Evolutionary conservation across 345 rosid species (phyloP).

Genomic region (Cochlearia excelsa): DNA sequence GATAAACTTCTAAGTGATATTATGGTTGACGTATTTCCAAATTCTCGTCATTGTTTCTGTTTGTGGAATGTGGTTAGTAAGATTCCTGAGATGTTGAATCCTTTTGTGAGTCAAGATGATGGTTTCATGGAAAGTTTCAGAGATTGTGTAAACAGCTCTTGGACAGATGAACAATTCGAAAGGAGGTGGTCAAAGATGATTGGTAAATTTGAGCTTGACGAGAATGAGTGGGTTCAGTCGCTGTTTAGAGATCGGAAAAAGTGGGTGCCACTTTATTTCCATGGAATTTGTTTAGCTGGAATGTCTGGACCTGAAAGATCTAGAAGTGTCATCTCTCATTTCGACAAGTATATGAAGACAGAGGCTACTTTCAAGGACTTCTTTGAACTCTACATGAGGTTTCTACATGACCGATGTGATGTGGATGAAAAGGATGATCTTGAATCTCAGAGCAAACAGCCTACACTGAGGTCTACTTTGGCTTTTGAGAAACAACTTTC

Average conservation of each 20-base stretch:
- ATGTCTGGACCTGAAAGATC: conserved; percentile 33
- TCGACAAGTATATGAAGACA: conserved; percentile 31
- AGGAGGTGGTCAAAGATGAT: conserved; percentile 47
- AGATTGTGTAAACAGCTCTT: conserved; percentile 43
- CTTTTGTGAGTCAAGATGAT: conserved; percentile 35
- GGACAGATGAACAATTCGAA: conserved; percentile 47
- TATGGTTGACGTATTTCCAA: conserved; percentile 43
- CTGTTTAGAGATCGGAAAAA: conserved; percentile 45
- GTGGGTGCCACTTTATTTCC: conserved; percentile 50
- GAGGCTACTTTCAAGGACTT: conserved; percentile 42
- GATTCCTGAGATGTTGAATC: conserved; percentile 41
- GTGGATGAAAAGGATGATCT: conserved; percentile 43
- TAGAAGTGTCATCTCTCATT: conserved; percentile 25
- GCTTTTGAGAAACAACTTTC: conserved; percentile 52
- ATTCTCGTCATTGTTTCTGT: conserved; percentile 41
- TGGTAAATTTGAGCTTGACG: conserved; percentile 41
- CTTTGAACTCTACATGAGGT: conserved; percentile 38
- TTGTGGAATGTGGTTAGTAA: conserved; percentile 38
- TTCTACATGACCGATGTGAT: conserved; percentile 41
- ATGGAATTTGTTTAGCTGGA: conserved; percentile 37
- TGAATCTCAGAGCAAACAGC: conserved; percentile 46
- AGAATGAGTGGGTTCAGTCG: conserved; percentile 44
- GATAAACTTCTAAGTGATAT: conserved; percentile 39
- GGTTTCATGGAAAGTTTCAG: conserved; percentile 41
- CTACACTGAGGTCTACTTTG: conserved; percentile 42